phyloP scores from a whole-genome alignment of 345 rosid genomes.

The Fremontodendron californicum region DNA sequence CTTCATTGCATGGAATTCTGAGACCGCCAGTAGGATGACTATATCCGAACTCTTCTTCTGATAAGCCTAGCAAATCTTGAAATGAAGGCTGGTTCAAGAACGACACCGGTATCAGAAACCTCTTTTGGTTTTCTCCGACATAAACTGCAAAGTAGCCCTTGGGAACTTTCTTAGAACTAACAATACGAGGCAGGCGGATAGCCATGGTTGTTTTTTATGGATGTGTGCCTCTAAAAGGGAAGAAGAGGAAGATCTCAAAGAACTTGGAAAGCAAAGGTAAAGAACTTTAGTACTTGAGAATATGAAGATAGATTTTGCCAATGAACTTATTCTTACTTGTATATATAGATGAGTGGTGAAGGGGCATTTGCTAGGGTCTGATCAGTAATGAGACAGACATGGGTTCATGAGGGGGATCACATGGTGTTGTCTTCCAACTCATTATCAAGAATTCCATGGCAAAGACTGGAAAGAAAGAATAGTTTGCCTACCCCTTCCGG shows the following conservation, averaged over 20 bases:
- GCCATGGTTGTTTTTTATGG: neutral
- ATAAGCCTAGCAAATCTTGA: conserved; percentile 27
- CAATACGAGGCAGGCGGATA: neutral
- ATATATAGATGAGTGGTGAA: conserved; percentile 4
- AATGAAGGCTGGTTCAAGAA: conserved; percentile 30
- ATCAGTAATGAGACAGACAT: neutral
- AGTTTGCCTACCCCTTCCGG: neutral
- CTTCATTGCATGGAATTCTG: conserved; percentile 38
- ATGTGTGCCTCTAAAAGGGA: neutral
- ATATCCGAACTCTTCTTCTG: conserved; percentile 40
- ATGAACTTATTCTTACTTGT: neutral
- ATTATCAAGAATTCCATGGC: neutral
- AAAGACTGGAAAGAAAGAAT: neutral
- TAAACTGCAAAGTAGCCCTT: conserved; percentile 10
- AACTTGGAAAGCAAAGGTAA: neutral
- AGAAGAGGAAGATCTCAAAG: neutral
- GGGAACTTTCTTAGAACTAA: conserved; percentile 14
- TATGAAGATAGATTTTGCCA: neutral
- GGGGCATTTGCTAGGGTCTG: neutral
- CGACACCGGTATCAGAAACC: conserved; percentile 34
- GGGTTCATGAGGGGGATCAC: neutral
- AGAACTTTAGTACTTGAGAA: neutral
- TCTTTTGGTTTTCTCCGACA: conserved; percentile 33
- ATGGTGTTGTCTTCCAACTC: neutral
- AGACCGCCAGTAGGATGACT: conserved; percentile 40